Conservation (phyloP, 2,329 filamentous ascomycete genomes). For the Colletotrichum eremochloae region DNA sequence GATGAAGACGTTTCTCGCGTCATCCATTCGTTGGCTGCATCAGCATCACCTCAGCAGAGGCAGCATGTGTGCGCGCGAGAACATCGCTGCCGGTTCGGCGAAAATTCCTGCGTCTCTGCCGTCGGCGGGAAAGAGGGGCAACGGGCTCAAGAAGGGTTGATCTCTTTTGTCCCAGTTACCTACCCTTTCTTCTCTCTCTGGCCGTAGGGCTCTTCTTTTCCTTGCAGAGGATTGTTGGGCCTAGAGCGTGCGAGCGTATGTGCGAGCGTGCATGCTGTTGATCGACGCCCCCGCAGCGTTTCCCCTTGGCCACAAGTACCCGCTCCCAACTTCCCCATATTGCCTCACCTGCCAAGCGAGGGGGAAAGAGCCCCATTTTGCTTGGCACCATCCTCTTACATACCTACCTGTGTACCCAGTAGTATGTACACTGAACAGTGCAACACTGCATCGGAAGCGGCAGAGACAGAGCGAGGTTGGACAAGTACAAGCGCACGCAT, state of each 20-base stretch:
- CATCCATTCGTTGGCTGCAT: slow-evolving; percentile 13
- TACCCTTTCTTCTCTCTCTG: neutral
- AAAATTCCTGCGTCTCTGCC: neutral
- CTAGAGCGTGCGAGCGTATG: neutral
- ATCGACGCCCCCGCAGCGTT: slow-evolving; percentile 34
- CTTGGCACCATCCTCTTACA: slow-evolving; percentile 8
- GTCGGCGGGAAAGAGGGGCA: neutral
- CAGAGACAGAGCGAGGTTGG: neutral
- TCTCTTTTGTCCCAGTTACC: neutral
- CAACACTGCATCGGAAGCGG: neutral
- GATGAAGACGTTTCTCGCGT: slow-evolving; percentile 1
- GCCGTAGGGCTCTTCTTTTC: neutral
- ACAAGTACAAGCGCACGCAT: neutral
- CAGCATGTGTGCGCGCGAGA: neutral
- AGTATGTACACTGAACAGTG: neutral
- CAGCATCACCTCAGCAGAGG: neutral
- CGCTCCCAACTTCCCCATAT: neutral
- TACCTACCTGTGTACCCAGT: too few species aligned
- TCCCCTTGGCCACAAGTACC: slow-evolving; percentile 14
- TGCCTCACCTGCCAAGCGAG: neutral
- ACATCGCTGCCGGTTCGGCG: slow-evolving; percentile 6
- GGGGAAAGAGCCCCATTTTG: too few species aligned
- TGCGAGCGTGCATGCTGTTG: slow-evolving; percentile 11
- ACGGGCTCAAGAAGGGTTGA: neutral
- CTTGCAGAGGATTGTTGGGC: neutral